Evolutionary conservation across 2,329 filamentous ascomycete species (phyloP).

Genomic region (Colletotrichum lini): DNA sequence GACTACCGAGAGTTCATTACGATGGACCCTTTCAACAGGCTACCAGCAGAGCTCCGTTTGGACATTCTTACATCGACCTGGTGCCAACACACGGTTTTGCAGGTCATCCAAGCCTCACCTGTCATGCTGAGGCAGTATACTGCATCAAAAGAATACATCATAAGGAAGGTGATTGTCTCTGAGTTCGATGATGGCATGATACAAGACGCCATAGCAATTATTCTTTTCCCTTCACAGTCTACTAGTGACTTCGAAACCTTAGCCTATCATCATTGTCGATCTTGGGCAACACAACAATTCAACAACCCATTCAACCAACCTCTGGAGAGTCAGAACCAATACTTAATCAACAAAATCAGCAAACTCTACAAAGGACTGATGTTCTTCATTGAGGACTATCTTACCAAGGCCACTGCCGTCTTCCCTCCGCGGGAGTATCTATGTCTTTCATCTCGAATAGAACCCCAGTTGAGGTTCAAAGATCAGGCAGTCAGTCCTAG

Average conservation of each 20-base stretch:
- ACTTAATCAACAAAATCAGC: not conserved
- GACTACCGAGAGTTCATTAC: not conserved
- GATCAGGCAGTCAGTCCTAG: not conserved
- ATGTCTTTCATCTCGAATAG: not conserved
- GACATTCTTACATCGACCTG: not conserved
- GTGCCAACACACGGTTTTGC: not conserved
- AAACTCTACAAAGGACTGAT: not conserved
- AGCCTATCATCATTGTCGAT: not conserved
- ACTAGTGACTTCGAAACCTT: not conserved
- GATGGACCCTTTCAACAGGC: not conserved
- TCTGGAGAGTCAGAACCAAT: not conserved
- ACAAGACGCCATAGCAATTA: not conserved
- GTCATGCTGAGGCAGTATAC: not conserved
- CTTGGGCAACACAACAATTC: not conserved
- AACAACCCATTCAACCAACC: not conserved
- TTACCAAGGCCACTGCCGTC: not conserved
- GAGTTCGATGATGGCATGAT: not conserved
- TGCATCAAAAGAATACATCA: not conserved
- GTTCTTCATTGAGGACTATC: slow-evolving; percentile 8
- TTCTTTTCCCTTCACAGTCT: not conserved
- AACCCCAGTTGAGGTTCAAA: not conserved
- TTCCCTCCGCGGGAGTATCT: not conserved
- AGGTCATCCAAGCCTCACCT: not conserved
- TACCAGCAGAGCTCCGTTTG: not conserved
- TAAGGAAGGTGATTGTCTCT: not conserved